Base-by-base conservation (phyloP, 179 eudicot genomes). In the Camellia oleifera region DNA sequence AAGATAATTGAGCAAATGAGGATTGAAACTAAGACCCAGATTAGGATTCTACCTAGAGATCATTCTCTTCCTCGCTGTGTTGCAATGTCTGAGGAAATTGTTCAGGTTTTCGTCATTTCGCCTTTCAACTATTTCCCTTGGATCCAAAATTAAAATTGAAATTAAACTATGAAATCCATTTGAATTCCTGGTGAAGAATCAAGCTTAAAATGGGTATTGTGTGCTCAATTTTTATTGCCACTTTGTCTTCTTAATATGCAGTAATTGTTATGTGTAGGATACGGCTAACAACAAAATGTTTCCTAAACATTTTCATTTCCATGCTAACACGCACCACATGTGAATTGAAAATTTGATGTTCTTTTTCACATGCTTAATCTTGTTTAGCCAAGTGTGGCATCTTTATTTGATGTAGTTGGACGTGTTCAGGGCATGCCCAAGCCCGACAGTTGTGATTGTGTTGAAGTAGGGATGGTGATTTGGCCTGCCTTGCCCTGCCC, bases 1-100 rank as follows among this genome's bases (percentile, higher is more conserved):
- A 94, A 91, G 91, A 96, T 96, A 64, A 96, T 96, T 84, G 97
- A 94, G 91, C 98, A 94, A 70, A 96, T 96, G 99, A 92, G 97
- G 88, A 85, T 90, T 46, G 98, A 94, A 80, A 96, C 99, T 46
- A 96, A 89, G 89, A 96, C 97, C 7, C 99, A 96, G 61, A 96
- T 96, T 84, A 87, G 97, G 90, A 80, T 96, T 89, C 84, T 96
- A 50, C 99, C 98, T 9, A 90, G 98, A 54, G 98, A 96, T 84
- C 92, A 92, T 84, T 87, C 85, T 17, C 87, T 92, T 83, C 99
- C 99, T 56, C 92, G 98, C 11, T 94, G 99, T 85, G 93, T 96
- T 56, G 81, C 93, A 0, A 87, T 89, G 89, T 90, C 97, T 17
- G 99, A 94, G 90, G 98, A 96, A 86, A 94, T 94, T 85, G 99